Conservation (phyloP, 192 early-diverging fungal species). For the Dimargaris cristalligena region DNA sequence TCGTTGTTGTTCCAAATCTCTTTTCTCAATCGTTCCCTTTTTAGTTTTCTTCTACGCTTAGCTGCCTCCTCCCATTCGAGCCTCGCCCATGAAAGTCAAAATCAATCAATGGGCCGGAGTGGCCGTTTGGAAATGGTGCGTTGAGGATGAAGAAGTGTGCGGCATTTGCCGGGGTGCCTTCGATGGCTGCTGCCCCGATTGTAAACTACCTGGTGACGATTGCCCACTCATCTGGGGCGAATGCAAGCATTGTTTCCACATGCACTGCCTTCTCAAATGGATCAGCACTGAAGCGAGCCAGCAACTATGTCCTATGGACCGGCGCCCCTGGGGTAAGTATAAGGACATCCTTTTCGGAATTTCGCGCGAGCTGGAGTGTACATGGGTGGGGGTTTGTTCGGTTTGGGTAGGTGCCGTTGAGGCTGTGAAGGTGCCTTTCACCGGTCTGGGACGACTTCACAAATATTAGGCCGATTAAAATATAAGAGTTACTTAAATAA, state of each 20-base stretch:
- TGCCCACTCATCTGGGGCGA: slow-evolving; percentile 79
- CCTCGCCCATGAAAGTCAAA: background rate
- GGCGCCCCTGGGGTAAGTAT: slow-evolving; percentile 53
- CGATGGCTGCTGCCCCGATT: slow-evolving; percentile 70
- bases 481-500: too few species aligned
- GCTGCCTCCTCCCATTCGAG: background rate
- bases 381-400: too few species aligned
- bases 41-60: background rate
- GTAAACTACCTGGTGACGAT: slow-evolving; percentile 74
- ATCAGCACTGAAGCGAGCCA: slow-evolving; percentile 46
- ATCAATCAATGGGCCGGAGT: slow-evolving; percentile 47
- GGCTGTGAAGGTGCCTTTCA: too few species aligned
- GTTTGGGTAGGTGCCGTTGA: too few species aligned
- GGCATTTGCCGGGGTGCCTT: slow-evolving; percentile 79
- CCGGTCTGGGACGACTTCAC: too few species aligned
- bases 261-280: slow-evolving; percentile 85
- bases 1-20: too few species aligned
- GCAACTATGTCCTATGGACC: slow-evolving; percentile 78
- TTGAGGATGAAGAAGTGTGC: slow-evolving; percentile 69
- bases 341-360: too few species aligned
- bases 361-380: too few species aligned
- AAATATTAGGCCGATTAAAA: too few species aligned
- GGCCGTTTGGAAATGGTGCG: slow-evolving; percentile 79
- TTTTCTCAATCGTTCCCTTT: background rate
- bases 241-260: slow-evolving; percentile 84